Evolutionary conservation across 805 yeast genomes (phyloP).

Genomic region (Brettanomyces sp.): DNA sequence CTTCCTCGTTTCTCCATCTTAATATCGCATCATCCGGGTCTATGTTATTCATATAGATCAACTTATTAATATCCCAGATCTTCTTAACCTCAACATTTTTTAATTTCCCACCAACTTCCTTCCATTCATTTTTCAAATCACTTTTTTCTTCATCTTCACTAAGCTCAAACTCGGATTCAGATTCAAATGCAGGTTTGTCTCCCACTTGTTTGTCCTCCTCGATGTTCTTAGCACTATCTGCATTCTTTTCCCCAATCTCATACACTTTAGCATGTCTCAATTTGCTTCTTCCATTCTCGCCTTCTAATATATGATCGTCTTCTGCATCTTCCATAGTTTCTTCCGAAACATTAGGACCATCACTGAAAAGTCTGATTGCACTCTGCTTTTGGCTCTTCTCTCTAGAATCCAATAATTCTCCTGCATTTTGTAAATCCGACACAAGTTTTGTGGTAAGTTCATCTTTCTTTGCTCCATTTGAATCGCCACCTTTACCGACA

Average conservation of each 20-base stretch:
- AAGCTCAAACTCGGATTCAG: slow-evolving; percentile 41
- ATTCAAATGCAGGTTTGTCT: slow-evolving; percentile 33
- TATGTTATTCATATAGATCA: slow-evolving; percentile 71
- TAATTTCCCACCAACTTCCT: slow-evolving; percentile 50
- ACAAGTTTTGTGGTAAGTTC: slow-evolving; percentile 87
- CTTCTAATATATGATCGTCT: slow-evolving; percentile 6
- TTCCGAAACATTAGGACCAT: slow-evolving; percentile 23
- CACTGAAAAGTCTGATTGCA: slow-evolving; percentile 69
- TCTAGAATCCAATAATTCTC: slow-evolving; percentile 38
- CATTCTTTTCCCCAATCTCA: slow-evolving; percentile 30
- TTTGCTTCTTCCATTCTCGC: slow-evolving; percentile 45
- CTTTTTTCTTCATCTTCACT: slow-evolving; percentile 29
- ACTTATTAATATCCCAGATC: slow-evolving; percentile 72
- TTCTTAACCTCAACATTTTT: slow-evolving; percentile 41
- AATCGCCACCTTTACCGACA: slow-evolving; percentile 37
- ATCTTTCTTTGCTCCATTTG: slow-evolving; percentile 12
- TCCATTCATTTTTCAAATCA: slow-evolving; percentile 30
- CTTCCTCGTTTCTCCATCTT: slow-evolving; percentile 58
- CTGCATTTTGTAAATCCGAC: slow-evolving; percentile 67
- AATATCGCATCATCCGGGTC: slow-evolving; percentile 63
- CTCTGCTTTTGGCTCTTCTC: slow-evolving; percentile 35
- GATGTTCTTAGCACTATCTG: slow-evolving; percentile 16
- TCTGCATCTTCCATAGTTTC: slow-evolving; percentile 28
- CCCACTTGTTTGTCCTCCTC: slow-evolving; percentile 38
- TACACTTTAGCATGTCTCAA: slow-evolving; percentile 55